phyloP scores from a whole-genome alignment of 805 yeast species.

The Candida verbasci region DNA sequence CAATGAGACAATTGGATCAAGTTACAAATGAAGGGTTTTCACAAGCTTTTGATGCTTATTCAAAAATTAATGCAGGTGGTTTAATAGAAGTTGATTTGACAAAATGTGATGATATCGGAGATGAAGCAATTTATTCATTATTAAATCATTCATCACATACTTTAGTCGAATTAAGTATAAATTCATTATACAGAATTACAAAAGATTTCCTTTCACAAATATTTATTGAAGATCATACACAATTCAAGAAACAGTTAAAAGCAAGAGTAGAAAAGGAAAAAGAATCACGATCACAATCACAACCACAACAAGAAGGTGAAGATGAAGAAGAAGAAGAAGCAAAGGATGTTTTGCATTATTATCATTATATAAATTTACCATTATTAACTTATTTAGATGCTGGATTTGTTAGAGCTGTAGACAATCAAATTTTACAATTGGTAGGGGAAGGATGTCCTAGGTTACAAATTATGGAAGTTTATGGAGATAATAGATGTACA shows the following conservation, averaged over 20 bases:
- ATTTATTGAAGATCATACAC: slow-evolving; percentile 32
- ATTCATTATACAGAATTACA: slow-evolving; percentile 62
- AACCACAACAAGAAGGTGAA: no score
- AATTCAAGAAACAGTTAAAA: slow-evolving; percentile 8
- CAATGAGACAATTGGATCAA: slow-evolving; percentile 56
- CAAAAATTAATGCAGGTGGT: slow-evolving; percentile 45
- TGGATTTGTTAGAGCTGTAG: slow-evolving; percentile 76
- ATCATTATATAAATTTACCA: slow-evolving; percentile 37
- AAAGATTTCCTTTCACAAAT: slow-evolving; percentile 44
- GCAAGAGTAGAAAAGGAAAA: slow-evolving; percentile 6
- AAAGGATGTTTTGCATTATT: slow-evolving; percentile 10
- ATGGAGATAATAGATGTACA: slow-evolving; percentile 72
- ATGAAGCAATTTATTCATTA: slow-evolving; percentile 56
- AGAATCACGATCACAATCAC: slow-evolving; percentile 2
- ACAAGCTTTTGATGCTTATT: slow-evolving; percentile 55
- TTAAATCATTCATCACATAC: slow-evolving; percentile 61
- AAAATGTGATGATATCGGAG: slow-evolving; percentile 64
- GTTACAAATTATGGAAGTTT: slow-evolving; percentile 68
- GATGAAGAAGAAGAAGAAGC: slow-evolving; percentile 5
- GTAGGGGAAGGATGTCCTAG: slow-evolving; percentile 58
- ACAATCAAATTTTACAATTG: slow-evolving; percentile 60
- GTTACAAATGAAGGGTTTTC: slow-evolving; percentile 66
- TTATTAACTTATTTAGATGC: slow-evolving; percentile 64
- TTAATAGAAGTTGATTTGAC: slow-evolving; percentile 56
- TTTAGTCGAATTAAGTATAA: slow-evolving; percentile 64